Conservation (phyloP, 768 basidiomycete species). For the Panus rudis region DNA sequence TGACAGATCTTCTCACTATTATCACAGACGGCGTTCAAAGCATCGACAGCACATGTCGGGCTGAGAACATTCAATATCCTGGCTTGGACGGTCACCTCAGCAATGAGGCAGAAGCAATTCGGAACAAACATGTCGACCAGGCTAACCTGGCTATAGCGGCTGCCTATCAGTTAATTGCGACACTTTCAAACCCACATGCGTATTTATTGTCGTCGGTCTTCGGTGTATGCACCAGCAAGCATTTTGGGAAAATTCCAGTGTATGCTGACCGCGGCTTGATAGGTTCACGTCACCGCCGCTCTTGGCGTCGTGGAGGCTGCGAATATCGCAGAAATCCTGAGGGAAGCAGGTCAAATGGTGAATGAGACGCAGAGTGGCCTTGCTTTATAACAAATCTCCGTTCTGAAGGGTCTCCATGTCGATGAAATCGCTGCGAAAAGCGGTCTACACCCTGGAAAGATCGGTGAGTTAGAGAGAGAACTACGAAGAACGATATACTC, state of each 20-base stretch:
- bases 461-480: slow-evolving; percentile 18
- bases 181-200: slow-evolving; percentile 6
- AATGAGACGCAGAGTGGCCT: neutral
- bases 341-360: slow-evolving; percentile 24
- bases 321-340: slow-evolving; percentile 24
- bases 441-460: slow-evolving; percentile 18
- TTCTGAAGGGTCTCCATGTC: slow-evolving; percentile 22
- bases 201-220: slow-evolving; percentile 1
- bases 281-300: slow-evolving; percentile 11
- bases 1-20: slow-evolving; percentile 3
- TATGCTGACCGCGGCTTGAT: neutral
- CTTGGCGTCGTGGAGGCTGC: slow-evolving; percentile 20
- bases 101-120: slow-evolving; percentile 3
- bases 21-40: slow-evolving; percentile 5
- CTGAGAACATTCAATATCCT: slow-evolving; percentile 1
- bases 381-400: neutral
- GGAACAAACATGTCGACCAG: slow-evolving; percentile 2
- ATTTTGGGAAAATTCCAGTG: neutral
- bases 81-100: slow-evolving; percentile 3
- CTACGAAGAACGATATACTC: neutral
- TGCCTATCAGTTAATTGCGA: slow-evolving; percentile 11
- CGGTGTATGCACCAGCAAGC: slow-evolving; percentile 1
- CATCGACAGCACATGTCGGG: slow-evolving; percentile 4
- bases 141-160: slow-evolving; percentile 9
- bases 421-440: slow-evolving; percentile 21